These are phyloP conservation scores for Aspergillus diversus DNA, from an alignment of 495 filamentous ascomycete genomes.

Conservation along the genomic window DNA sequence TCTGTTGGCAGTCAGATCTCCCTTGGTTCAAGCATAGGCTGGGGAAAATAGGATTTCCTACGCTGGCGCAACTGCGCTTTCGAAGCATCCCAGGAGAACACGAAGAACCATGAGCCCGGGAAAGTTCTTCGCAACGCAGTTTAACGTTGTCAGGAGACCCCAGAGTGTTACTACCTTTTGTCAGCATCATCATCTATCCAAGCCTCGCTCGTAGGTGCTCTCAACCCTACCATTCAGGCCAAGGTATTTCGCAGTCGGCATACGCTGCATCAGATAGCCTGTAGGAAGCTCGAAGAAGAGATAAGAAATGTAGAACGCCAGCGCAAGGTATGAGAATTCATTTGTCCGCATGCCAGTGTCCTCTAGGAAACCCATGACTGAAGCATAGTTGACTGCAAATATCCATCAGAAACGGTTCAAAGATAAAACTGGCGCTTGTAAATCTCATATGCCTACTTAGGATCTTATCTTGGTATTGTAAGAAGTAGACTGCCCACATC, in stretches of 20 bases:
- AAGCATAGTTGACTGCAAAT: constrained; percentile 52
- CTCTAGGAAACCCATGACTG: constrained; percentile 59
- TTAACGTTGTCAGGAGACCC: constrained; percentile 62
- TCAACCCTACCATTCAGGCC: constrained; percentile 48
- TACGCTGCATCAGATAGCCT: constrained; percentile 47
- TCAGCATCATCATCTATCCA: constrained; percentile 1
- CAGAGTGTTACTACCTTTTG: constrained; percentile 47
- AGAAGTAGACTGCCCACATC: constrained; percentile 56
- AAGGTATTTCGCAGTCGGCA: constrained; percentile 53
- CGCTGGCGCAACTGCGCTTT: constrained; percentile 63
- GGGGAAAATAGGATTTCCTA: constrained; percentile 30
- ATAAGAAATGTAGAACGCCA: constrained; percentile 59
- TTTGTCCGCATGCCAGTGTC: constrained; percentile 56
- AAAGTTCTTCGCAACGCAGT: constrained; percentile 58
- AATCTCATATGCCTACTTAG: constrained; percentile 35
- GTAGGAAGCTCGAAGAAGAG: constrained; percentile 40
- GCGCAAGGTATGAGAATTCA: constrained; percentile 57
- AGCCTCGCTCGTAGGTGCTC: not conserved
- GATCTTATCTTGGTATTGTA: constrained; percentile 71
- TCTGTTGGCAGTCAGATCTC: constrained; percentile 41
- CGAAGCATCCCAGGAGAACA: constrained; percentile 68
- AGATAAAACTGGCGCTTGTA: not conserved
- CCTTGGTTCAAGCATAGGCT: not conserved
- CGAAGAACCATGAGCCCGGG: constrained; percentile 48
- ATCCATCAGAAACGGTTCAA: not conserved